A percentile compares a stretch with the other conserved stretches of the same genome.
phyloP scores from a whole-genome alignment of 495 filamentous ascomycete species.

The Neurospora sublineolata region DNA sequence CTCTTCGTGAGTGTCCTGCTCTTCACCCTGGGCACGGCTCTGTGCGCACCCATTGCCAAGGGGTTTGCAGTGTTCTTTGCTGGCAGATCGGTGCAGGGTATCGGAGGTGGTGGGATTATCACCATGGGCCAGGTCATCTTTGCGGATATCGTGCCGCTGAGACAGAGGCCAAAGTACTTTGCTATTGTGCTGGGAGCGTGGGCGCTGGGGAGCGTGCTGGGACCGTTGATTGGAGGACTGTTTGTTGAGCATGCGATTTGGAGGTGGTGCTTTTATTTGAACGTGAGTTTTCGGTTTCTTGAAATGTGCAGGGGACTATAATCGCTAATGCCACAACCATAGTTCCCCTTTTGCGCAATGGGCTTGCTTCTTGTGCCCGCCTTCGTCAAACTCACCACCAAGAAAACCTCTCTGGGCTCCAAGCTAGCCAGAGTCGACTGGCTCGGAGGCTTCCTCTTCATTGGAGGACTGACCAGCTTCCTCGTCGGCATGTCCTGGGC shows the following conservation, averaged over 20 bases:
- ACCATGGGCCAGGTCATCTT: conserved; percentile 67
- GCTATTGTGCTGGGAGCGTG: conserved; percentile 39
- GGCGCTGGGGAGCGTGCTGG: conserved; percentile 62
- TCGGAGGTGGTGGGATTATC: conserved; percentile 73
- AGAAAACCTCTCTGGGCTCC: conserved; percentile 17
- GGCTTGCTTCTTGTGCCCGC: conserved; percentile 25
- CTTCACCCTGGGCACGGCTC: conserved; percentile 34
- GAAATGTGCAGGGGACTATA: neutral
- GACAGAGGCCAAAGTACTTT: conserved; percentile 29
- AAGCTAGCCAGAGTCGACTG: conserved; percentile 28
- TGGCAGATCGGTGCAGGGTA: conserved; percentile 68
- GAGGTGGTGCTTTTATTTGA: conserved; percentile 34
- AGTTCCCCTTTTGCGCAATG: conserved; percentile 27
- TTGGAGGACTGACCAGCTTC: conserved; percentile 35
- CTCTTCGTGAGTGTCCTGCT: conserved; percentile 29
- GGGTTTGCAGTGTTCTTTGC: conserved; percentile 52
- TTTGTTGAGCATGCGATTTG: conserved; percentile 46
- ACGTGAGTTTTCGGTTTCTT: conserved; percentile 7
- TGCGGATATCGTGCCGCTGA: conserved; percentile 39
- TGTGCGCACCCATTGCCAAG: conserved; percentile 27
- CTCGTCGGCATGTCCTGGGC: conserved; percentile 48
- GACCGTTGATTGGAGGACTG: conserved; percentile 65
- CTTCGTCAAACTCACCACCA: conserved; percentile 23
- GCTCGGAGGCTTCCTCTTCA: conserved; percentile 34
- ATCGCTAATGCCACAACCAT: neutral